These are phyloP conservation scores for Septoria petroselini DNA, from an alignment of 2,329 filamentous ascomycete species.

Conservation along the genomic window DNA sequence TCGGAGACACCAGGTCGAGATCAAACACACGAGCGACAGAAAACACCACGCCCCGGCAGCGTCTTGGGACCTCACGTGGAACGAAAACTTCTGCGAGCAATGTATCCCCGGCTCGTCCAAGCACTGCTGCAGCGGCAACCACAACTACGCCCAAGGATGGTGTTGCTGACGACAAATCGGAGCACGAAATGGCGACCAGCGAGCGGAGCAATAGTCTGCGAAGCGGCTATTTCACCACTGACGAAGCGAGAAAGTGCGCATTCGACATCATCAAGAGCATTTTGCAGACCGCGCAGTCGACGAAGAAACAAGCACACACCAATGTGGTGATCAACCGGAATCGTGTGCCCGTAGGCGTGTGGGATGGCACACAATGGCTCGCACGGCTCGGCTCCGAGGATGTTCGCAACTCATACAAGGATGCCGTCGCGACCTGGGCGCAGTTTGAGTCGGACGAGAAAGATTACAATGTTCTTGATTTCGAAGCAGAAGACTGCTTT, in stretches of 20 bases:
- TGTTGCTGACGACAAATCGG: constrained; percentile 38
- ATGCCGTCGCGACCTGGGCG: constrained; percentile 81
- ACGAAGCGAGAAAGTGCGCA: constrained; percentile 60
- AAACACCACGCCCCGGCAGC: constrained; percentile 18
- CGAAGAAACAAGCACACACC: constrained; percentile 21
- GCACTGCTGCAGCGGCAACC: constrained; percentile 3
- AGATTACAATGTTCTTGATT: constrained; percentile 31
- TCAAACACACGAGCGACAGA: constrained; percentile 15
- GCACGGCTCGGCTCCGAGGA: constrained; percentile 72
- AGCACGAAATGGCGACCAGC: constrained; percentile 41
- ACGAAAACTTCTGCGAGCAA: constrained; percentile 13
- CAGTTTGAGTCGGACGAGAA: constrained; percentile 34
- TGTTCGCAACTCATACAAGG: constrained; percentile 80
- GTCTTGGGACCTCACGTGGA: constrained; percentile 28
- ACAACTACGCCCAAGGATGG: constrained; percentile 1
- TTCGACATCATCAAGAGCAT: constrained; percentile 80
- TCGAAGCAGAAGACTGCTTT: constrained; percentile 28
- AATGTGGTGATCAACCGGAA: constrained; percentile 40
- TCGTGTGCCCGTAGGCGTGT: constrained; percentile 68
- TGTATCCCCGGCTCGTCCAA: constrained; percentile 8
- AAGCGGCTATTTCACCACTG: constrained; percentile 59
- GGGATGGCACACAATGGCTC: constrained; percentile 96
- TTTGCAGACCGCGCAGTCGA: constrained; percentile 69
- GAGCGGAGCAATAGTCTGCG: constrained; percentile 48
- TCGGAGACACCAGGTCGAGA: constrained; percentile 16